Conservation (phyloP, 2,329 filamentous ascomycete genomes). For the Podosphaera aphanis region DNA sequence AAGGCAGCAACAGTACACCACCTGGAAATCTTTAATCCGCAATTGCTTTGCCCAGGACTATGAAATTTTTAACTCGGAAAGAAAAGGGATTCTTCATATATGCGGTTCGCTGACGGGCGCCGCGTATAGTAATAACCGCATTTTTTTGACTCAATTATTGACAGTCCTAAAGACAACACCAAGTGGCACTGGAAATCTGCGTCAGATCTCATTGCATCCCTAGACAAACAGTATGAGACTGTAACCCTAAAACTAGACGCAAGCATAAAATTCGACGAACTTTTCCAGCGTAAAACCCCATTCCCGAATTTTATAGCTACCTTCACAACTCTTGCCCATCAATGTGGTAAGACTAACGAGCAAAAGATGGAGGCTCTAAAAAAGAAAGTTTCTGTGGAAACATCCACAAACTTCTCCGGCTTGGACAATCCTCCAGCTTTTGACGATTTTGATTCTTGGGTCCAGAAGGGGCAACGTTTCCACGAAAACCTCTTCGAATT, state of each 20-base stretch:
- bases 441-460: neutral
- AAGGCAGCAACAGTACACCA: too few species aligned
- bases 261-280: neutral
- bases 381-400: neutral
- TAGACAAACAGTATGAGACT: neutral
- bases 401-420: neutral
- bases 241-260: neutral
- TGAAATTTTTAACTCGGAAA: too few species aligned
- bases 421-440: neutral
- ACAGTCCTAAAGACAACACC: neutral
- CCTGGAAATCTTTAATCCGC: too few species aligned
- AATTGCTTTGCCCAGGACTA: too few species aligned
- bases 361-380: neutral
- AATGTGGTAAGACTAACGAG: neutral
- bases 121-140: too few species aligned
- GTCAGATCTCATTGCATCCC: neutral
- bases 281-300: neutral
- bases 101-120: too few species aligned
- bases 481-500: neutral
- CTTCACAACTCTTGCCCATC: neutral
- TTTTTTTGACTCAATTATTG: neutral
- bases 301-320: neutral
- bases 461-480: neutral
- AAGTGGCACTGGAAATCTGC: neutral
- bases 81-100: too few species aligned